Evolutionary conservation across 306 rosid species (phyloP).

Genomic region (Vigna trinervia): DNA sequence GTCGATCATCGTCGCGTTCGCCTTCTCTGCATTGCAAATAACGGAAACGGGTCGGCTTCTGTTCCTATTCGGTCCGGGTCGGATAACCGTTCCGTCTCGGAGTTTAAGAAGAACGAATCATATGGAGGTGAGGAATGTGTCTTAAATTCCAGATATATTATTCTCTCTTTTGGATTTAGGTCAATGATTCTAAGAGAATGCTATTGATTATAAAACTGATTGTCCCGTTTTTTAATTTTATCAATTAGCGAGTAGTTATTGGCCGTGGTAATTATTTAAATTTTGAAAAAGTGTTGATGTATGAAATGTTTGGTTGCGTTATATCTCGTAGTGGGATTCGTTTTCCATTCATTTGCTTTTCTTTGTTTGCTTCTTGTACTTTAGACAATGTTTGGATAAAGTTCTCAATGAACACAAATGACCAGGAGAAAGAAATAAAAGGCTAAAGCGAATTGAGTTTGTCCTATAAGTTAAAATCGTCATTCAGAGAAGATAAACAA

Average conservation of each 20-base stretch:
- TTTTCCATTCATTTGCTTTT: background rate
- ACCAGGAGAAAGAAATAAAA: no score
- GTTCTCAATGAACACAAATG: no score
- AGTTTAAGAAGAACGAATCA: constrained; percentile 5
- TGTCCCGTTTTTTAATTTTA: background rate
- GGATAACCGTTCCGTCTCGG: background rate
- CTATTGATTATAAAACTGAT: background rate
- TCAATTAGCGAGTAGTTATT: background rate
- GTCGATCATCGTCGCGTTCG: background rate
- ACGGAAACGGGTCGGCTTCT: background rate
- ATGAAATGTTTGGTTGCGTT: background rate
- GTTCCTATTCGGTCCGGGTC: background rate
- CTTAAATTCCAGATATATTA: background rate
- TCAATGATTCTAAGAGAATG: background rate
- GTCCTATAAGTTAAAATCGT: no score
- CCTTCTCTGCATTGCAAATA: background rate
- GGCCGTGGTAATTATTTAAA: background rate
- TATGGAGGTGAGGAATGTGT: background rate
- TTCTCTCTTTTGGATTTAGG: background rate
- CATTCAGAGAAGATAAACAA: no score
- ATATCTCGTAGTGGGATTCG: background rate
- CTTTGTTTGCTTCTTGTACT: constrained; percentile 6
- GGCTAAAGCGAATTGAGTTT: no score
- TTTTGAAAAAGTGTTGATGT: background rate
- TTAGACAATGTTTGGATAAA: no score